Base-by-base conservation (phyloP, 768 basidiomycete genomes). In the Phanerodontia chrysosporium region DNA sequence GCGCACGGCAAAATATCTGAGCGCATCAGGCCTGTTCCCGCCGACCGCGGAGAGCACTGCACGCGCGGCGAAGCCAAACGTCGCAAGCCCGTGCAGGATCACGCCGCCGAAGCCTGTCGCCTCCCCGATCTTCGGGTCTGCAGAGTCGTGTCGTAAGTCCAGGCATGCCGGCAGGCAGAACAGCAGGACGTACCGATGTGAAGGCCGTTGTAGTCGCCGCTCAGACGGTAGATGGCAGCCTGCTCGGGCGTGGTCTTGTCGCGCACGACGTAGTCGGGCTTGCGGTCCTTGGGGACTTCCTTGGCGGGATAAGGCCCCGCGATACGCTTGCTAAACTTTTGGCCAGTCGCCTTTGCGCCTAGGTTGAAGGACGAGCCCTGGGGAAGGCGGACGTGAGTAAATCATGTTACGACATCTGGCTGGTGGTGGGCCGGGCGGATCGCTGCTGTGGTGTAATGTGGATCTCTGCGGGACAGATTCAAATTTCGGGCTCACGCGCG, bases 61-160 rank as follows among this genome's bases (percentile, higher is more conserved):
- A 45, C 92, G 85, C 2, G 90, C 93, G 8, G 79, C 88, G 68
- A 92, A 92, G 10, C 92, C 92, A 68, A 82, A 94, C 0, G 87
- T 83, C 21, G 88, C 86, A 25, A 95, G 78, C 28, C 92, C 92
- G 67, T 95, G 92, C 2, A 95, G 80, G 65, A 95, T 93, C 36
- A 87, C 84, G 49, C 87, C 92, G 2, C 90, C 90, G 66, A 95
- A 94, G 12, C 91, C 90, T n/a, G 85, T 78, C 8, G 76, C 78
- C 62, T 83, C 70, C n/a, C 91, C 92, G 39, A 90, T 83, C 14
- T 66, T 70, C 1, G 92, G 90, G 74, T 94, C 92, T 89, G 67
- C 24, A 84, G 70, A 86, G 3, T 75, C 73, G 0, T n/a, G 36
- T 48, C 12, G 9, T 18, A 42, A 7, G 29, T 36, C 54, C 29